Evolutionary conservation across 257 asterid genomes (phyloP).

Genomic region (Euphrasia confusa): DNA sequence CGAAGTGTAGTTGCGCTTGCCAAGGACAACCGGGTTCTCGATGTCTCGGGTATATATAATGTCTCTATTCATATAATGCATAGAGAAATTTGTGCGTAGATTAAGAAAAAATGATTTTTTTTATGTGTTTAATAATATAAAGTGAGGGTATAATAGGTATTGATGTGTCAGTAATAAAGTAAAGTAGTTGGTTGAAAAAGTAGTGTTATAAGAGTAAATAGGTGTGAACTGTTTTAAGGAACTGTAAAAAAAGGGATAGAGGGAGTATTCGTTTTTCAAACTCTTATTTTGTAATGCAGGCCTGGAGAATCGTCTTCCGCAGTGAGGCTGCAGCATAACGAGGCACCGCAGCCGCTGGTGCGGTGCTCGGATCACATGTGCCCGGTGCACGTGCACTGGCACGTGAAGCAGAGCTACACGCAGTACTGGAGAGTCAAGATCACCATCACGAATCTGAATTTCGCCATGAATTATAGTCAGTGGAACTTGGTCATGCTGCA

Average conservation of each 20-base stretch:
- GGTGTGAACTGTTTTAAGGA: neutral
- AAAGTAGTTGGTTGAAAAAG: no score
- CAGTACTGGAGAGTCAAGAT: conserved; percentile 79
- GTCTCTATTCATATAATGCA: no score
- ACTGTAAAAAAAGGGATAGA: no score
- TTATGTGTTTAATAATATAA: no score
- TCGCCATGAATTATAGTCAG: conserved; percentile 48
- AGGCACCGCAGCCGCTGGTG: conserved; percentile 40
- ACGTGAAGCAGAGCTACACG: conserved; percentile 36
- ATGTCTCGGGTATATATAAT: conserved; percentile 62
- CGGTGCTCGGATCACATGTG: conserved; percentile 50
- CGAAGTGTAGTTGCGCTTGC: conserved; percentile 74
- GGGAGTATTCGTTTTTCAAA: no score
- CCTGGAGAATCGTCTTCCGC: conserved; percentile 42
- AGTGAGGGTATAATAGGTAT: no score
- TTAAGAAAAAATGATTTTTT: no score
- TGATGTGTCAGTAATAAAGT: no score
- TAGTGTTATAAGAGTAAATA: no score
- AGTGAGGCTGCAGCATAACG: conserved; percentile 36
- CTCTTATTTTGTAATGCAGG: conserved; percentile 23
- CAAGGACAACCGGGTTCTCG: conserved; percentile 32
- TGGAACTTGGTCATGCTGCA: conserved; percentile 74
- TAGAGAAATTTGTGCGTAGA: no score
- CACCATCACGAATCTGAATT: conserved; percentile 53
- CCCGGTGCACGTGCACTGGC: conserved; percentile 14